Base-by-base conservation (phyloP, 2,329 filamentous ascomycete genomes). In the Cordyceps fumosorosea region DNA sequence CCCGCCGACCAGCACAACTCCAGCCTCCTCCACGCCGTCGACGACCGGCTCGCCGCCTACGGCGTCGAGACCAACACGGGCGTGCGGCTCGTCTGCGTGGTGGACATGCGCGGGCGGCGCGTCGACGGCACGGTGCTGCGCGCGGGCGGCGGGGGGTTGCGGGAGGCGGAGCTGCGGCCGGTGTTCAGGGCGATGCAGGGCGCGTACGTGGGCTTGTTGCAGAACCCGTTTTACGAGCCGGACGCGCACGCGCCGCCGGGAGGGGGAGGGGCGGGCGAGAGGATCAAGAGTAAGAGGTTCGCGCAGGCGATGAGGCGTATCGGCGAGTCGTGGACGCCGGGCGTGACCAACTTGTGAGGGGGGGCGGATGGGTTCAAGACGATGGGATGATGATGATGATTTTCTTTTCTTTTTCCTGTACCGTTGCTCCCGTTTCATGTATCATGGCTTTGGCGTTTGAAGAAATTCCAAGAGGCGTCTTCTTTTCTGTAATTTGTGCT, bases 1-100 rank as follows among this genome's bases (percentile, higher is more conserved):
- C 16, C 48, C 26, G 34, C 32, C 20, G n/a, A 16, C 47, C 75
- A 85, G n/a, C n/a, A n/a, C n/a, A 50, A 89, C 91, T 92, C 95
- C 68, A 93, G 95, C 34, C 84, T 98, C 14, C 83, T 99, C 56
- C 93, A 98, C 77, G 92, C 93, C 63, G 83, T 98, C 64, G 95
- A 98, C 78, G 93, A 99, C 77, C 85, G 93, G 29, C 83, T 98
- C 53, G 92, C 93, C 42, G 89, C 92, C 67, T 99, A 98, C 78
- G 95, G 95, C 69, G 97, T 91, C 86, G 85, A 98, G 75, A 97
- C 95, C 62, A 98, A 96, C 76, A 98, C 95, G 29, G 92, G 92
- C 47, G 86, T 96, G 66, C 93, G 93, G 73, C 87, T 99, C 71
- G 87, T 98, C 40, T 88, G 92, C 65, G 85, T 97, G 3, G 89